Base-by-base conservation (phyloP, 768 basidiomycete genomes). In the Lactarius akahatsu region DNA sequence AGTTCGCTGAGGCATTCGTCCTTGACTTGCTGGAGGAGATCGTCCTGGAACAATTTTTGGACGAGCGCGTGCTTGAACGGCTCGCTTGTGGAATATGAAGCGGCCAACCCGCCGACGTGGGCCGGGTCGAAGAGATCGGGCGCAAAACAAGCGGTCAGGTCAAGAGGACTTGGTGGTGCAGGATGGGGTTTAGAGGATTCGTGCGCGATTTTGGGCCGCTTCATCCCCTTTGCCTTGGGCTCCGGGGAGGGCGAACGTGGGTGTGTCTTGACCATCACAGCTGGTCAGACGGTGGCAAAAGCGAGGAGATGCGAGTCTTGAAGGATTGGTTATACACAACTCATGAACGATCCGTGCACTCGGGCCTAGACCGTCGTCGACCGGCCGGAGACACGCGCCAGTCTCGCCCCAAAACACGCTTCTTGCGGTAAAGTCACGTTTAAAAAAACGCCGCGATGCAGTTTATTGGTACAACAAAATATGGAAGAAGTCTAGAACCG, bases 51-150 rank as follows among this genome's bases (percentile, higher is more conserved):
- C 23, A 98, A 82, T 71, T 88, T 85, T 59, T 90, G 86, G 62
- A 97, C 83, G 59, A 92, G 81, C 20, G 86, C 86, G 77, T 96
- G 87, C 76, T 90, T 91, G 84, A 88, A 98, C 0, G 95, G 95
- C 62, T 80, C 73, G 71, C 80, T 87, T 7, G 77, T 70, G 15
- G 75, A 70, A 76, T 97, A 96, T 50, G 78, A 75, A 15, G 78
- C 70, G 70, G 84, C 79, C 43, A 94, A 79, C 23, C 78, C 74
- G 38, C 86, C 79, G 68, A 90, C 80, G 69, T 81, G 85, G 59
- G 80, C 74, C 61, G 82, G 80, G 64, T 85, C 81, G 67, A 94
- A 84, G 56, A 94, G 76, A 54, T 78, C 80, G 23, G 83, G 68
- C 4, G 83, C 77, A 71, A 90, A 90, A 57, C 66, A 69, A 65